These are phyloP conservation scores for Termitomyces sp. DNA, from an alignment of 768 basidiomycete genomes.

Conservation along the genomic window DNA sequence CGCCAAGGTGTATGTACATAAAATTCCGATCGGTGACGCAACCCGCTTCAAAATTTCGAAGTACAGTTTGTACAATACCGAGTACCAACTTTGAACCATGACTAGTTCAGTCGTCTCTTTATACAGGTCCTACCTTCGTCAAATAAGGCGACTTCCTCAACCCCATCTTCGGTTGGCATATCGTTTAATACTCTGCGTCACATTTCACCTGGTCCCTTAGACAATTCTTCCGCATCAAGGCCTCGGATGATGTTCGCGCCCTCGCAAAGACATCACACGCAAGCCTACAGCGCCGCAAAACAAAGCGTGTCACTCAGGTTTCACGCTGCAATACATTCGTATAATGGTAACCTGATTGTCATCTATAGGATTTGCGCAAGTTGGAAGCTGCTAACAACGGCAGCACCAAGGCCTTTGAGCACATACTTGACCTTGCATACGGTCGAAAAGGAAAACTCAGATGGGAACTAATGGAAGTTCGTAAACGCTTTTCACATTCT, in stretches of 20 bases:
- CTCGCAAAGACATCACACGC: slow-evolving; percentile 30
- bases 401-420: slow-evolving; percentile 42
- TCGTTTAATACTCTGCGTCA: not conserved
- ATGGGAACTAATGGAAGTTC: slow-evolving; percentile 64
- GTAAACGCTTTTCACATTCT: slow-evolving; percentile 8
- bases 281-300: slow-evolving; percentile 30
- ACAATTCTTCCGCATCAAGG: slow-evolving; percentile 60
- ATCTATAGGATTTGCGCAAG: slow-evolving; percentile 44
- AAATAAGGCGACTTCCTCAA: slow-evolving; percentile 36
- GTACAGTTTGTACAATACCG: too few species aligned
- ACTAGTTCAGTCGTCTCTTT: slow-evolving; percentile 22
- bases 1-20: not conserved
- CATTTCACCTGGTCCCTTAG: slow-evolving; percentile 27
- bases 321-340: not conserved
- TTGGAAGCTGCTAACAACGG: slow-evolving; percentile 53
- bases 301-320: slow-evolving; percentile 52
- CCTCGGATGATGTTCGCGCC: slow-evolving; percentile 51
- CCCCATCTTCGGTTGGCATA: slow-evolving; percentile 36
- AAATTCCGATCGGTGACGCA: too few species aligned
- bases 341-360: not conserved
- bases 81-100: not conserved
- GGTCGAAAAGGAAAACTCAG: slow-evolving; percentile 69
- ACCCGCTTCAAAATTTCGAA: too few species aligned
- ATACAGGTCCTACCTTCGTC: slow-evolving; percentile 38
- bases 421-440: slow-evolving; percentile 66